Conservation (phyloP, 1,284 basidiomycete genomes). For the Pisolithus thermaeus region DNA sequence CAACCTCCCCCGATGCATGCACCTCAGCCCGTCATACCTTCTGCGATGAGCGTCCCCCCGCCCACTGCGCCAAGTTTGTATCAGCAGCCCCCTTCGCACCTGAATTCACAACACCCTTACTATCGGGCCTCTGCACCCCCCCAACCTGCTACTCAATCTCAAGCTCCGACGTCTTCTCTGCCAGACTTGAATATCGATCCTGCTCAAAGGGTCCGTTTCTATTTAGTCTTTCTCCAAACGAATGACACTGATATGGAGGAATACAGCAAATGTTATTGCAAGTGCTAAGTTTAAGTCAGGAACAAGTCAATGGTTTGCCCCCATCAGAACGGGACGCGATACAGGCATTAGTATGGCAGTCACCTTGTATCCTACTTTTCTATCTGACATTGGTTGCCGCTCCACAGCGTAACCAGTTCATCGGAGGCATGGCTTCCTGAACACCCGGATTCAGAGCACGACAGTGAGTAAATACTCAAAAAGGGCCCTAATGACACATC, state of each 20-base stretch:
- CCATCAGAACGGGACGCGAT: constrained; percentile 83
- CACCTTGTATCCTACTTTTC: not conserved
- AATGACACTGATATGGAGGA: constrained; percentile 3
- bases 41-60: constrained; percentile 28
- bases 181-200: constrained; percentile 31
- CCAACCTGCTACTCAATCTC: constrained; percentile 24
- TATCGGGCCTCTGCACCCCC: constrained; percentile 37
- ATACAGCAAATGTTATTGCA: constrained; percentile 76
- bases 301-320: constrained; percentile 84
- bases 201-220: constrained; percentile 25
- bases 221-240: not conserved
- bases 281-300: constrained; percentile 79
- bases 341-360: constrained; percentile 64
- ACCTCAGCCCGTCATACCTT: constrained; percentile 31
- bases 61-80: constrained; percentile 29
- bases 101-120: constrained; percentile 40
- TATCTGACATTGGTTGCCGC: constrained; percentile 1
- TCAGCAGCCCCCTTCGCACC: constrained; percentile 32
- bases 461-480: too few species aligned
- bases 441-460: too few species aligned
- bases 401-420: constrained; percentile 43
- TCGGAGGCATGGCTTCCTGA: constrained; percentile 16
- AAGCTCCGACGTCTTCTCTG: constrained; percentile 22
- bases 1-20: constrained; percentile 33
- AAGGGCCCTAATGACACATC: too few species aligned